Conservation (phyloP, 306 rosid genomes). For the Echinosophora koreensis region DNA sequence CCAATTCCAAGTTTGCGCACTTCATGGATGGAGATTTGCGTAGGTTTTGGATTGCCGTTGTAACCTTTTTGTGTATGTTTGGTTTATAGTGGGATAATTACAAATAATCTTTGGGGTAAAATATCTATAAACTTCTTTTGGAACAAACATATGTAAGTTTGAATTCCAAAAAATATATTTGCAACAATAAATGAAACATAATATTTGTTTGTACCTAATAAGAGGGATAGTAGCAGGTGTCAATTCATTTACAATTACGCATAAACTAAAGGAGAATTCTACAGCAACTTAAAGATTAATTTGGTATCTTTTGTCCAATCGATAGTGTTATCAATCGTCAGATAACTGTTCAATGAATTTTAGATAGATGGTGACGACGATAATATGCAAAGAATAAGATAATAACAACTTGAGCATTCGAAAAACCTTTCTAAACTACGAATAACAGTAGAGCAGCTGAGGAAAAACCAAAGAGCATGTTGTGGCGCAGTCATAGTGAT, state of each 20-base stretch:
- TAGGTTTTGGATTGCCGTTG: constrained; percentile 9
- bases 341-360: constrained; percentile 10
- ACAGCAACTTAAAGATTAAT: neutral
- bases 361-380: too few species aligned
- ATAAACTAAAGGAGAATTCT: neutral
- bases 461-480: neutral
- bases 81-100: too few species aligned
- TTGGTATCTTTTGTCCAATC: constrained; percentile 20
- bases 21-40: constrained; percentile 22
- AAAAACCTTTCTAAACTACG: too few species aligned
- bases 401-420: too few species aligned
- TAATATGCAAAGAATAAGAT: too few species aligned
- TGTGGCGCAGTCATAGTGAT: neutral
- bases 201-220: constrained; percentile 18
- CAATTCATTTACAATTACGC: constrained; percentile 12
- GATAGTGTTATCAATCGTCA: neutral
- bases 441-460: neutral
- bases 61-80: too few species aligned
- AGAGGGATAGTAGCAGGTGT: constrained; percentile 15
- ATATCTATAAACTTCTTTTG: too few species aligned
- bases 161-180: too few species aligned
- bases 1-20: neutral
- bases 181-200: too few species aligned
- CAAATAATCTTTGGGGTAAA: too few species aligned
- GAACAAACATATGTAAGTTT: too few species aligned